Conservation (phyloP, 2,329 filamentous ascomycete species). For the Paraphoma sp. region DNA sequence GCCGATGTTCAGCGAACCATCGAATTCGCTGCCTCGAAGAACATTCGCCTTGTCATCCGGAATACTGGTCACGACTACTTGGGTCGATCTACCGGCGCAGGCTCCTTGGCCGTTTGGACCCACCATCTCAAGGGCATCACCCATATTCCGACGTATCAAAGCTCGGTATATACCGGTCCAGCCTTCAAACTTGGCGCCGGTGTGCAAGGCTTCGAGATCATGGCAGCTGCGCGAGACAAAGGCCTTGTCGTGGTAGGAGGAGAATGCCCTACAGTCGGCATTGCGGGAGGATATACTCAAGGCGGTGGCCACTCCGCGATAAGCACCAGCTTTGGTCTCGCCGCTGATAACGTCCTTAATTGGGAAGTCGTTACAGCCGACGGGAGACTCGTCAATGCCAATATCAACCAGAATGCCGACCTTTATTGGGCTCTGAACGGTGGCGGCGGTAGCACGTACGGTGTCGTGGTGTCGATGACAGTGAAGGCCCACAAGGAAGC, state of each 20-base stretch:
- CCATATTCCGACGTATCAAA: constrained; percentile 13
- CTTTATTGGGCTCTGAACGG: constrained; percentile 38
- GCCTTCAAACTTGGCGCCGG: constrained; percentile 36
- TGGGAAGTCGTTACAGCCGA: constrained; percentile 32
- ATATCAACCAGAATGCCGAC: constrained; percentile 20
- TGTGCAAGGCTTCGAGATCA: constrained; percentile 28
- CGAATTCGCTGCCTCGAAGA: constrained; percentile 26
- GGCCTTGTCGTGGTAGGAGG: constrained; percentile 27
- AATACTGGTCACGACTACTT: constrained; percentile 41
- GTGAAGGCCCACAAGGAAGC: constrained; percentile 27
- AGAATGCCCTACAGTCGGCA: constrained; percentile 54
- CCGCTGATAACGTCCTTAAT: constrained; percentile 30
- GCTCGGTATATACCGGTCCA: constrained; percentile 18
- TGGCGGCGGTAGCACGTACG: constrained; percentile 35
- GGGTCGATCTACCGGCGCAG: constrained; percentile 22
- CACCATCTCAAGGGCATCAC: constrained; percentile 27
- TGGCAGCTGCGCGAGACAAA: constrained; percentile 22
- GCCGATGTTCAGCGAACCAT: constrained; percentile 21
- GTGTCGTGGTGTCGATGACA: constrained; percentile 29
- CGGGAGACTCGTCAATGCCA: constrained; percentile 26
- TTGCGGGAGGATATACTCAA: constrained; percentile 37
- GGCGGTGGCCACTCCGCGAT: constrained; percentile 62
- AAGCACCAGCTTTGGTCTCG: constrained; percentile 50
- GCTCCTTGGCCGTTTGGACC: constrained; percentile 25
- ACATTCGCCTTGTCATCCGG: constrained; percentile 36